These are phyloP conservation scores for Casuarina glauca DNA, from an alignment of 306 rosid species.

Conservation along the genomic window DNA sequence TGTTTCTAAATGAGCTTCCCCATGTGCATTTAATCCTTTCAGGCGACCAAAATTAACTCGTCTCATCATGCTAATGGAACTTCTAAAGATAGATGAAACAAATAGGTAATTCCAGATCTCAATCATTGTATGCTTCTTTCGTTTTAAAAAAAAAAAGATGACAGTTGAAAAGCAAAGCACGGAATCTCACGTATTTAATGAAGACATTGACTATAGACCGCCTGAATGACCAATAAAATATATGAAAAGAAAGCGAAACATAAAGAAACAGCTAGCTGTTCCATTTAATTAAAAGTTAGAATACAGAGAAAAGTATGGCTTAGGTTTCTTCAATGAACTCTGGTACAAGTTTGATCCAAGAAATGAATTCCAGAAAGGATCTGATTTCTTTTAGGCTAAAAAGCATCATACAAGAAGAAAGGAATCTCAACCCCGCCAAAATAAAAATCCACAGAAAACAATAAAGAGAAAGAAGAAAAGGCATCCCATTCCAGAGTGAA, in stretches of 20 bases:
- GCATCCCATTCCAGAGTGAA: constrained; percentile 22
- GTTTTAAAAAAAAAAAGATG: constrained; percentile 31
- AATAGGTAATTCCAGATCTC: constrained; percentile 33
- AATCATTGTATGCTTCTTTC: constrained; percentile 33
- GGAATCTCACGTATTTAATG: constrained; percentile 29
- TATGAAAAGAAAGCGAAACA: neutral
- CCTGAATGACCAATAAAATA: constrained; percentile 20
- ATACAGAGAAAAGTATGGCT: constrained; percentile 34
- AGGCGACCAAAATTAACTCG: constrained; percentile 42
- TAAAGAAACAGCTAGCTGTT: constrained; percentile 22
- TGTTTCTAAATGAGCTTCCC: constrained; percentile 26
- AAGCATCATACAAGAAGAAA: constrained; percentile 34
- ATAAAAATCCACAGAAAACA: neutral
- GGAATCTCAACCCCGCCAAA: constrained; percentile 21
- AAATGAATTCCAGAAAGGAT: constrained; percentile 31
- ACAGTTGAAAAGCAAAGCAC: constrained; percentile 36
- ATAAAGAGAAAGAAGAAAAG: constrained; percentile 10
- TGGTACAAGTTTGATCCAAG: constrained; percentile 27
- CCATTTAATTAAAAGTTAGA: constrained; percentile 24
- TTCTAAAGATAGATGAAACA: constrained; percentile 41
- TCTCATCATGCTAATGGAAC: constrained; percentile 30
- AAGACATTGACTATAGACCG: constrained; percentile 27
- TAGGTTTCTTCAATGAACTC: constrained; percentile 36
- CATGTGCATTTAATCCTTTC: constrained; percentile 51
- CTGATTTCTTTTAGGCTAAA: constrained; percentile 36